A percentile compares a stretch with the other conserved stretches of the same genome.
These are phyloP conservation scores for Madurella mycetomatis DNA, from an alignment of 2,329 filamentous ascomycete species.

Conservation along the genomic window DNA sequence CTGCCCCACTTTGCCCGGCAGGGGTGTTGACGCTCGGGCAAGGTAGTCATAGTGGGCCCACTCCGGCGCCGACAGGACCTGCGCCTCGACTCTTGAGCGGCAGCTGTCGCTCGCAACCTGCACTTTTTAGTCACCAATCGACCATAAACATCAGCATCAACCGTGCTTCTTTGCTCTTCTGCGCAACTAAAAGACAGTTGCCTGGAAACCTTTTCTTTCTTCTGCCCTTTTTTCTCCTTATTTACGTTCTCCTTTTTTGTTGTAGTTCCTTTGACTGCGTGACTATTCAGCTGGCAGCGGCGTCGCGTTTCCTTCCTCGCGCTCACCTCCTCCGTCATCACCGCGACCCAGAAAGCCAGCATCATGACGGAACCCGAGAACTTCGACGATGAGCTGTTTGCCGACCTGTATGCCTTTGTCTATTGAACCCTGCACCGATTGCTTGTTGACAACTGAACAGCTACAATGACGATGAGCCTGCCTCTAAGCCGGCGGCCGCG, in stretches of 20 bases:
- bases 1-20: slow-evolving; percentile 3
- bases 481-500: slow-evolving; percentile 33
- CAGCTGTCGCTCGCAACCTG: too few species aligned
- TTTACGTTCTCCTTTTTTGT: background rate
- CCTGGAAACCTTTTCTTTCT: too few species aligned
- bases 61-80: background rate
- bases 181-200: too few species aligned
- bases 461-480: slow-evolving; percentile 59
- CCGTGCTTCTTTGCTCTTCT: too few species aligned
- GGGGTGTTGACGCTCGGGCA: background rate
- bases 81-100: too few species aligned
- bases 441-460: slow-evolving; percentile 34
- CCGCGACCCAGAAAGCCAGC: slow-evolving; percentile 16
- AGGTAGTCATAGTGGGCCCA: background rate
- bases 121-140: background rate
- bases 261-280: background rate
- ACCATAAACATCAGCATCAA: background rate
- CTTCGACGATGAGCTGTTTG: slow-evolving; percentile 85
- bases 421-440: background rate
- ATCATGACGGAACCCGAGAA: slow-evolving; percentile 72
- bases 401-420: slow-evolving; percentile 66
- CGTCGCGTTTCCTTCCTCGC: background rate
- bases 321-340: background rate
- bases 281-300: background rate
- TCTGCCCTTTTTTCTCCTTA: background rate